Conservation (phyloP, 2,329 filamentous ascomycete genomes). For the Arthrobotrys entomopaga region DNA sequence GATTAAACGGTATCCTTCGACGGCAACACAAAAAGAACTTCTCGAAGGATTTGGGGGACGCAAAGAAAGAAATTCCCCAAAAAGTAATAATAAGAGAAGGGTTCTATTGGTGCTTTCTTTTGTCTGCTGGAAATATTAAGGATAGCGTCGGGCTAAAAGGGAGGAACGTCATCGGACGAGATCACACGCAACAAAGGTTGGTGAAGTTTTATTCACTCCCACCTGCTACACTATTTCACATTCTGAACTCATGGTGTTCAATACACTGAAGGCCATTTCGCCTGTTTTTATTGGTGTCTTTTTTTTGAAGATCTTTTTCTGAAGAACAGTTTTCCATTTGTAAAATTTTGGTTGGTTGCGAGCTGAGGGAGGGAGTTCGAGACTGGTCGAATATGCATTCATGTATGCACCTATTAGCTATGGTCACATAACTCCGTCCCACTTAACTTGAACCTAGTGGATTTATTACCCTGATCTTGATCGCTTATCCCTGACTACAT, state of each 20-base stretch:
- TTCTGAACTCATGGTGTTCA: too few species aligned
- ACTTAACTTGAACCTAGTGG: background rate
- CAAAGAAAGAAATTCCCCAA: constrained; percentile 1
- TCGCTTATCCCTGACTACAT: constrained; percentile 3
- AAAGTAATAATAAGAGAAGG: background rate
- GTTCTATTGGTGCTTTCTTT: background rate
- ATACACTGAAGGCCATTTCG: too few species aligned
- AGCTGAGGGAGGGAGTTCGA: background rate
- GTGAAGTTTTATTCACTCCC: too few species aligned
- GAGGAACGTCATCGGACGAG: constrained; percentile 23
- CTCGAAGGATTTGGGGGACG: constrained; percentile 9
- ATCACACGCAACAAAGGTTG: constrained; percentile 23
- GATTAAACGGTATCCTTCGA: background rate
- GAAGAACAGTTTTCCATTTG: too few species aligned
- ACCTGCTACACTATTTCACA: background rate
- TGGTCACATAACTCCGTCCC: background rate
- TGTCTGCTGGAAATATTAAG: background rate
- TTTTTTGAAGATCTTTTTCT: background rate
- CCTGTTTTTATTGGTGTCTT: background rate
- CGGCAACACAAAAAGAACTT: constrained; percentile 14
- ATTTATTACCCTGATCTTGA: constrained; percentile 17
- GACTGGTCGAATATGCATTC: background rate
- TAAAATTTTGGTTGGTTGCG: too few species aligned
- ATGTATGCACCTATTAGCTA: background rate
- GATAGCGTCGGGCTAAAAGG: background rate